Base-by-base conservation (phyloP, 1,139 yeast species). In the Kodamaea sp. region DNA sequence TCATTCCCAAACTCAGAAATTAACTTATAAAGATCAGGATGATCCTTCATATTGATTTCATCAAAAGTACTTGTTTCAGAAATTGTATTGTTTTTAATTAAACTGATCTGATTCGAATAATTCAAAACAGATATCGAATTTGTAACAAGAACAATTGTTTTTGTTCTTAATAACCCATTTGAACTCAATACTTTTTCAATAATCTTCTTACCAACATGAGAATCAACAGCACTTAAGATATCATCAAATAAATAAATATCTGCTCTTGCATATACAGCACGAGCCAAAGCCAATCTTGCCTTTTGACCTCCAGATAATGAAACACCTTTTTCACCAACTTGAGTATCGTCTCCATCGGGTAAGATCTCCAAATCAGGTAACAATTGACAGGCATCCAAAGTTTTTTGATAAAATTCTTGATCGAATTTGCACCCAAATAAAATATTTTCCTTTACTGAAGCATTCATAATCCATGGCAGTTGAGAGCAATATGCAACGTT, bases 271-370 rank as follows among this genome's bases (percentile, higher is more conserved):
- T 92, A 92, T 5, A 92, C 97, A 12, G 97, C 96, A 60, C 98
- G 78, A 1, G 97, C 97, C 45, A 92, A 73, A 1, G 96, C 81
- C 37, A 92, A 67, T 61, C 98, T 79, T 1, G 97, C 97, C 69
- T 90, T 92, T 62, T 92, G 97, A 34, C 98, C 98, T 41, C 98
- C 98, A 34, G 96, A 87, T 40, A 92, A 71, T n/a, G 96, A 87
- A 37, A 92, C 88, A 50, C 98, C 98, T 63, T 90, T 90, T 64
- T 92, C 98, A 44, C 98, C 98, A 34, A 92, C 97, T 52, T 85
- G 77, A 1, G 98, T 90, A 40, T 73, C 70, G 59, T 92, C 97
- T 35, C 97, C 97, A 57, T 88, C 87, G 4, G 95, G 87, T 36
- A 92, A 68, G 29, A 84, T 78, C 23, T 75, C 76, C 47, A 92